phyloP scores from a whole-genome alignment of 2,329 filamentous ascomycete genomes.

The Albophoma yamanashiensis region DNA sequence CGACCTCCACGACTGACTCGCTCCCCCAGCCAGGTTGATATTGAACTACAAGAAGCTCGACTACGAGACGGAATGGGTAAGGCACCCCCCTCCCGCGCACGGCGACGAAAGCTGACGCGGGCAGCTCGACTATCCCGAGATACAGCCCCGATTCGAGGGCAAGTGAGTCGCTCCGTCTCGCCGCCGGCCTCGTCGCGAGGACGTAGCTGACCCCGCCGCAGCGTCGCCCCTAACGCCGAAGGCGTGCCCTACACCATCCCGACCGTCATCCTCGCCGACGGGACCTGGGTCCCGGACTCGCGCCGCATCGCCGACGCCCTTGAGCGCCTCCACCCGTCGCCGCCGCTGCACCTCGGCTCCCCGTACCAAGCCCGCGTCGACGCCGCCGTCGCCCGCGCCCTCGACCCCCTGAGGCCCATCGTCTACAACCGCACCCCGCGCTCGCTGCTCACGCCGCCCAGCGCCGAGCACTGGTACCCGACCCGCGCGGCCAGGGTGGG shows the following conservation, averaged over 20 bases:
- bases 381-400: background rate
- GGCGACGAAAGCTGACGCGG: slow-evolving; percentile 4
- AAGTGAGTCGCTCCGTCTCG: slow-evolving; percentile 31
- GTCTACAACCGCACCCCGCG: background rate
- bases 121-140: background rate
- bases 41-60: slow-evolving; percentile 51
- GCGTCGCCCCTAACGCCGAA: background rate
- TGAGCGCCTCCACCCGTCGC: background rate
- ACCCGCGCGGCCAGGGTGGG: background rate
- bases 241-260: background rate
- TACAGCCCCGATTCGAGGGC: slow-evolving; percentile 33
- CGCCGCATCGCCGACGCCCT: background rate
- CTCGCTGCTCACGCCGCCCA: background rate
- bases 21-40: slow-evolving; percentile 43
- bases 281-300: background rate
- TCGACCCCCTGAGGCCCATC: background rate
- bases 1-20: background rate
- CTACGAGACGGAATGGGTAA: background rate
- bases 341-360: background rate
- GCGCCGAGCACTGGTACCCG: background rate
- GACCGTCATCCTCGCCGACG: background rate
- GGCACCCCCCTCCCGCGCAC: background rate
- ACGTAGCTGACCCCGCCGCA: background rate
- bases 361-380: background rate
- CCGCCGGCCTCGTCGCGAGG: slow-evolving; percentile 14